Percentiles rank a stretch among this genome's conserved stretches.
Evolutionary conservation across 2,329 filamentous ascomycete genomes (phyloP).

Genomic region (Aspergillus sojae): DNA sequence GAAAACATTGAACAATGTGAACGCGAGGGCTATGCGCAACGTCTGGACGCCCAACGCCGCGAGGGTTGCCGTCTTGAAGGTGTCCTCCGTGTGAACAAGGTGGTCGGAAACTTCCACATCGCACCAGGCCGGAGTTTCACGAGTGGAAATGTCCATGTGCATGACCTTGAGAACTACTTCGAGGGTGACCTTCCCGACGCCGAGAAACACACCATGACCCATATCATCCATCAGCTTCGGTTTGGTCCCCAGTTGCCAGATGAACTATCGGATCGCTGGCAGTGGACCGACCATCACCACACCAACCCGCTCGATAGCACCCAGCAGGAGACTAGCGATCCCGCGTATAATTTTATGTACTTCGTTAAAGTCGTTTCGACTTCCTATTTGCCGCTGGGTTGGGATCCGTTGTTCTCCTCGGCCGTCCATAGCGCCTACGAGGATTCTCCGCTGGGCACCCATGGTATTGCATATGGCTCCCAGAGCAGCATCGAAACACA

Average conservation of each 20-base stretch:
- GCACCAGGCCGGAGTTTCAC: conserved; percentile 95
- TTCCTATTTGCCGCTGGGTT: conserved; percentile 88
- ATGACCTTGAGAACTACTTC: conserved; percentile 96
- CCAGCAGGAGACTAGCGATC: conserved; percentile 74
- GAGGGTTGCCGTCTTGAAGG: conserved; percentile 97
- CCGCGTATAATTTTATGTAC: conserved; percentile 97
- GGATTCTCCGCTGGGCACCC: conserved; percentile 66
- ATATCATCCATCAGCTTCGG: conserved; percentile 82
- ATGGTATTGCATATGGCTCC: conserved; percentile 65
- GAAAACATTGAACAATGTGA: conserved; percentile 93
- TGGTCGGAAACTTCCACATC: conserved; percentile 97
- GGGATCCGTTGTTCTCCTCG: conserved; percentile 64
- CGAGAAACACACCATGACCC: conserved; percentile 81
- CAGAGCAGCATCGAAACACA: conserved; percentile 93
- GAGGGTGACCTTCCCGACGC: conserved; percentile 63
- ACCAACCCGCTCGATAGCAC: conserved; percentile 83
- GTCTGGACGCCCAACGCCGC: conserved; percentile 79
- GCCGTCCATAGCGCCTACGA: conserved; percentile 47
- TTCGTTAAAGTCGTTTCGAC: conserved; percentile 98
- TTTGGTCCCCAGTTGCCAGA: conserved; percentile 92
- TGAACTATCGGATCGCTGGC: conserved; percentile 60
- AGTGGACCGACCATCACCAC: conserved; percentile 87
- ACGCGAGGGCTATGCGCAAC: conserved; percentile 90
- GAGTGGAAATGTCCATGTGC: conserved; percentile 94
- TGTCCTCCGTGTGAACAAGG: conserved; percentile 92